A percentile compares a stretch with the other conserved stretches of the same genome.
phyloP scores from a whole-genome alignment of 768 basidiomycete genomes.

The Dentipellis fragilis region DNA sequence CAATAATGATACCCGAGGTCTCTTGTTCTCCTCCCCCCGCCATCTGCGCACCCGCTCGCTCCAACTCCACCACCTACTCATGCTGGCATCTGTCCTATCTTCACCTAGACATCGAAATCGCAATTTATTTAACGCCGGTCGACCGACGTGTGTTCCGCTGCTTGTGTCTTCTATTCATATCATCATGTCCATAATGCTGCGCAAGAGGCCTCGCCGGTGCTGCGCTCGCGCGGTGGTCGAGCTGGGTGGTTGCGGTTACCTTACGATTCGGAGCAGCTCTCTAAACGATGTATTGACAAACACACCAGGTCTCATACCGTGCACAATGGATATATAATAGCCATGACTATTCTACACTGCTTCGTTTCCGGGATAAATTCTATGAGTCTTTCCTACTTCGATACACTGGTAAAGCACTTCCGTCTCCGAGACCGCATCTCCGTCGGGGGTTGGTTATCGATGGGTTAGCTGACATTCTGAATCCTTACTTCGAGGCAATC shows the following conservation, averaged over 20 bases:
- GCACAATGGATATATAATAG: not conserved
- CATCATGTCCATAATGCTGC: not conserved
- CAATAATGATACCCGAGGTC: not conserved
- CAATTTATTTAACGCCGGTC: not conserved
- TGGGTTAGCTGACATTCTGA: not conserved
- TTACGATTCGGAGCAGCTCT: not conserved
- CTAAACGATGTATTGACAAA: not conserved
- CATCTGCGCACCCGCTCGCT: not conserved
- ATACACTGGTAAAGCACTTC: not conserved
- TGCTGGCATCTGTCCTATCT: conserved; percentile 12
- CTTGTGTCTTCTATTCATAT: not conserved
- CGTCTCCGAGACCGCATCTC: not conserved
- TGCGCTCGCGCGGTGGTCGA: not conserved
- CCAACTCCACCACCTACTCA: conserved; percentile 3
- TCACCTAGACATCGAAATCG: conserved; percentile 5
- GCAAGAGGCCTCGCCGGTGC: not conserved
- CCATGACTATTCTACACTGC: not conserved
- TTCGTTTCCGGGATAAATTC: not conserved
- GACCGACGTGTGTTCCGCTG: not conserved
- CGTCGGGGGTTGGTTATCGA: not conserved
- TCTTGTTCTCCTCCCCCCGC: conserved; percentile 8
- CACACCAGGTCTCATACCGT: not conserved
- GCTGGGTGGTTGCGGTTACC: not conserved
- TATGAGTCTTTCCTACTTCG: not conserved
- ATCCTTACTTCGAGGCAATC: conserved; percentile 15